phyloP scores from a whole-genome alignment of 139 green algal species.

The Nannochloris sp. region DNA sequence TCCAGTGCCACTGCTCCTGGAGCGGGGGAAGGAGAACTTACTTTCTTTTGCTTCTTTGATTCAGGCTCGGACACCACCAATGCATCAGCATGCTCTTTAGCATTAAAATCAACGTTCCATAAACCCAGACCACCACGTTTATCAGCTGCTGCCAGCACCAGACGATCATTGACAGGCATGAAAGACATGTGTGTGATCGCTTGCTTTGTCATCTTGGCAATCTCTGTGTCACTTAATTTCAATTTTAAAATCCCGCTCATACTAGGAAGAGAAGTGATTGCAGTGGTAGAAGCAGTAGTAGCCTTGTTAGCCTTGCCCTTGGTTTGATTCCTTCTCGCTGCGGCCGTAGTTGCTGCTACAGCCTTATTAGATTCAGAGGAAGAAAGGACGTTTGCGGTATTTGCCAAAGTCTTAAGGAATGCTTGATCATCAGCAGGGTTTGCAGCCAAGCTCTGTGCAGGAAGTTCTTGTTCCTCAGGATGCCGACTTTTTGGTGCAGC shows the following conservation, averaged over 20 bases:
- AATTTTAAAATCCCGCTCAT: neutral
- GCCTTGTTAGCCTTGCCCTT: no score
- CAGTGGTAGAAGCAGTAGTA: neutral
- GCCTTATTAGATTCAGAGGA: neutral
- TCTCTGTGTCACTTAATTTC: constrained; percentile 18
- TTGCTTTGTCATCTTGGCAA: constrained; percentile 40
- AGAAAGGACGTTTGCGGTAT: neutral
- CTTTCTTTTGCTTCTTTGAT: no score
- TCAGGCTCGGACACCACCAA: neutral
- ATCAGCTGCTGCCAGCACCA: constrained; percentile 40
- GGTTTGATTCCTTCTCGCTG: no score
- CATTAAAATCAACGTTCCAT: constrained; percentile 34
- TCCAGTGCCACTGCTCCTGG: no score
- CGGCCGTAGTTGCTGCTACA: neutral
- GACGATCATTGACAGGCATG: constrained; percentile 18
- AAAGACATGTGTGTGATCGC: constrained; percentile 43
- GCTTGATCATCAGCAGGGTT: constrained; percentile 9
- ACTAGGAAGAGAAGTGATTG: neutral
- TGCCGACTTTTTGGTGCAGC: neutral
- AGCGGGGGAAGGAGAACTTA: no score
- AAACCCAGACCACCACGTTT: constrained; percentile 41
- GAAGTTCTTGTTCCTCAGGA: constrained; percentile 1
- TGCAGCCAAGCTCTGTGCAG: constrained; percentile 27
- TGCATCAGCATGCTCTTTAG: neutral
- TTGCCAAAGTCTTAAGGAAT: constrained; percentile 31